Evolutionary conservation across 2,329 filamentous ascomycete species (phyloP).

Genomic region (Talaromyces sp.): DNA sequence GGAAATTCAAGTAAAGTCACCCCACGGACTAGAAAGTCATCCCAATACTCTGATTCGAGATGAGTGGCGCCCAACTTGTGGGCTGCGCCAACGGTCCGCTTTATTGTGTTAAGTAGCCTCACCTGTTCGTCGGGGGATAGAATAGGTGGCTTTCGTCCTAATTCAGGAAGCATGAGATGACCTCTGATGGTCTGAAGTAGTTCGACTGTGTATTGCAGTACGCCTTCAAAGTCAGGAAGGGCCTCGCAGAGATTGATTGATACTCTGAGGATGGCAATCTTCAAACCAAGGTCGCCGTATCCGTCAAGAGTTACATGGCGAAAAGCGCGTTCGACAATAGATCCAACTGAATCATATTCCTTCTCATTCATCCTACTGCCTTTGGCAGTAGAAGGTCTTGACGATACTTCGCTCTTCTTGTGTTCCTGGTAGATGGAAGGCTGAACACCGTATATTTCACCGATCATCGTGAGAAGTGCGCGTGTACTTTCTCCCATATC

Average conservation of each 20-base stretch:
- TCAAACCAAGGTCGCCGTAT: conserved; percentile 77
- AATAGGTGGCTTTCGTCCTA: conserved; percentile 67
- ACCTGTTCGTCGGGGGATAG: conserved; percentile 81
- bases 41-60: conserved; percentile 87
- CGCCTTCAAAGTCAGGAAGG: conserved; percentile 83
- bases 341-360: conserved; percentile 35
- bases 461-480: conserved; percentile 38
- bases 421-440: conserved; percentile 36
- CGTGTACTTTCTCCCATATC: conserved; percentile 46
- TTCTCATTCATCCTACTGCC: conserved; percentile 13
- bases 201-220: conserved; percentile 83
- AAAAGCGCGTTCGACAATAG: conserved; percentile 47
- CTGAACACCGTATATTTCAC: conserved; percentile 43
- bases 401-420: conserved; percentile 31
- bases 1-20: conserved; percentile 67
- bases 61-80: conserved; percentile 69
- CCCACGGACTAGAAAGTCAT: conserved; percentile 84
- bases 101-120: conserved; percentile 79
- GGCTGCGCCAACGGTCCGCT: conserved; percentile 76
- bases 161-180: conserved; percentile 69
- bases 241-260: conserved; percentile 94
- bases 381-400: conserved; percentile 25
- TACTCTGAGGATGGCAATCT: conserved; percentile 81
- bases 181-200: conserved; percentile 74
- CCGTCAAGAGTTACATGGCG: conserved; percentile 46